Conservation (phyloP, 2,329 filamentous ascomycete species). For the Fusarium lateritium region DNA sequence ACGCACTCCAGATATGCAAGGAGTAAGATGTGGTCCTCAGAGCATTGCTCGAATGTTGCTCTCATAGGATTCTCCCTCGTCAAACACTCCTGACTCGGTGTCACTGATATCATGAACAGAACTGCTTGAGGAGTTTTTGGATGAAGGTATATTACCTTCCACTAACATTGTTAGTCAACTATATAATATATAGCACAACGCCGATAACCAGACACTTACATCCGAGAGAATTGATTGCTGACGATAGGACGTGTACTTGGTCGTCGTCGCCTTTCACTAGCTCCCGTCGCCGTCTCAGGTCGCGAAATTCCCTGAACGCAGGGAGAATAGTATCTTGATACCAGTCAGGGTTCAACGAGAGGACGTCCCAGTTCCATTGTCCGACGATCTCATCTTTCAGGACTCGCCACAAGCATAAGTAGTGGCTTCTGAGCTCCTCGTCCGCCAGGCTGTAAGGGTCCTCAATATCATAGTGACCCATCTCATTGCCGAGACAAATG, state of each 20-base stretch:
- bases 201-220: neutral
- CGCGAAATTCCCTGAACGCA: neutral
- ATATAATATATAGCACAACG: neutral
- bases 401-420: conserved; percentile 5
- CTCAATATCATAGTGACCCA: neutral
- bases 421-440: neutral
- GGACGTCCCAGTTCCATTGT: conserved; percentile 5
- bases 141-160: neutral
- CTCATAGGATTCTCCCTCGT: too few species aligned
- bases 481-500: neutral
- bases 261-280: neutral
- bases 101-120: too few species aligned
- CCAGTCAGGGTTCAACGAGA: conserved; percentile 3
- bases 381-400: conserved; percentile 1
- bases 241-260: neutral
- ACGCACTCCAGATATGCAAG: too few species aligned
- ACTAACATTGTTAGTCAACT: neutral
- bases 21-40: too few species aligned
- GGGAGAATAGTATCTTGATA: conserved; percentile 4
- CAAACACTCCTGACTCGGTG: too few species aligned
- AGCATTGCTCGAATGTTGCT: too few species aligned
- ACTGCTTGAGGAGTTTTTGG: neutral
- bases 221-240: neutral
- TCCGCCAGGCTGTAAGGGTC: neutral
- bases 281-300: neutral